Evolutionary conservation across 805 yeast genomes (phyloP).

Genomic region (Metschnikowia kofuensis): DNA sequence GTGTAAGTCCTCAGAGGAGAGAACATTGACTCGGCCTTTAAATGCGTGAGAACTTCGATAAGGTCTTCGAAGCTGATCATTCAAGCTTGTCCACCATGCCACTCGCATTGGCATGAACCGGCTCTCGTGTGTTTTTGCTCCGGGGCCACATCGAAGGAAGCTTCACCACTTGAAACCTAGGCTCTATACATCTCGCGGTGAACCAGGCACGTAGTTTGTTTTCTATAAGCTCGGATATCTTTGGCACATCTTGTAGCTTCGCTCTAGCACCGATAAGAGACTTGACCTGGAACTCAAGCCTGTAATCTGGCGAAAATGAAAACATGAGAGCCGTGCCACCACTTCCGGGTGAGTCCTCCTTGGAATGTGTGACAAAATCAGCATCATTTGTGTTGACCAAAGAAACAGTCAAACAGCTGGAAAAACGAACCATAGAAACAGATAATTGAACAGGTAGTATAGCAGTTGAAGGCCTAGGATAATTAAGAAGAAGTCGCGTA

Average conservation of each 20-base stretch:
- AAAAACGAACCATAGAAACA: conserved; percentile 86
- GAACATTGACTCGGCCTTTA: too few relatives aligned
- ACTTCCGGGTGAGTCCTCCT: conserved; percentile 1
- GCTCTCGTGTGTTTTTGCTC: conserved; percentile 37
- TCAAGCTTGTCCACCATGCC: conserved; percentile 22
- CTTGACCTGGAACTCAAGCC: conserved; percentile 83
- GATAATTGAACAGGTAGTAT: conserved; percentile 80
- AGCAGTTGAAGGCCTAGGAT: conserved; percentile 82
- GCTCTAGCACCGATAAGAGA: conserved; percentile 92
- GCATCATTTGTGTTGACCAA: conserved; percentile 43
- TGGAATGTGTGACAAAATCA: conserved; percentile 4
- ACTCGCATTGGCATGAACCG: conserved; percentile 18
- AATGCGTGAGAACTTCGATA: neutral
- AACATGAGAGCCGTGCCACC: conserved; percentile 75
- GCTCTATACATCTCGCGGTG: conserved; percentile 89
- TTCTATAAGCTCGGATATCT: conserved; percentile 81
- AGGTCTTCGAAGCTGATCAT: neutral
- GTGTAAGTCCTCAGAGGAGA: too few relatives aligned
- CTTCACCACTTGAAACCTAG: conserved; percentile 80
- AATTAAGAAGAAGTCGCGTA: conserved; percentile 72
- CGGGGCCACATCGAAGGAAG: conserved; percentile 87
- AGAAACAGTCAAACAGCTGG: conserved; percentile 84
- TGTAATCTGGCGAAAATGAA: conserved; percentile 87
- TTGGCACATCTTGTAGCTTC: conserved; percentile 89
- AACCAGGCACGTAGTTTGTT: conserved; percentile 83